These are phyloP conservation scores for Rhazya stricta DNA, from an alignment of 257 asterid species.

Conservation along the genomic window DNA sequence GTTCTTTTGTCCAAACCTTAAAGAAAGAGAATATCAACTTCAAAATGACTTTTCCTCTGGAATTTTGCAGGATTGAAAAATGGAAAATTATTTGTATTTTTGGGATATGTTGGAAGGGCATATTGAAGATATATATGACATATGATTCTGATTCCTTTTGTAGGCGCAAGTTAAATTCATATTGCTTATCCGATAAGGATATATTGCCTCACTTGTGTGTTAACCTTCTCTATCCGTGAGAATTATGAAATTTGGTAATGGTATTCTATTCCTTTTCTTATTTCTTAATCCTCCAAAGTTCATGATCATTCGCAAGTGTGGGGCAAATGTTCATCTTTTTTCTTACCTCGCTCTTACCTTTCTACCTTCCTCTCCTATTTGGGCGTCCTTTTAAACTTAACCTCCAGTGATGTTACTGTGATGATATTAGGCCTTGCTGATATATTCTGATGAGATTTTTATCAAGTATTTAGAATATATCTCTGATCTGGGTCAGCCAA, in stretches of 20 bases:
- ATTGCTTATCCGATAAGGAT: neutral
- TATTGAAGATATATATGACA: neutral
- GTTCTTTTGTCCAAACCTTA: neutral
- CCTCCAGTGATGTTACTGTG: no score
- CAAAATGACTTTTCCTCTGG: neutral
- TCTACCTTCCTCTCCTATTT: no score
- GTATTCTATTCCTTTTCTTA: no score
- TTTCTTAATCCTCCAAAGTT: no score
- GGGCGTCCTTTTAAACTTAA: no score
- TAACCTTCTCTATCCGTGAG: neutral
- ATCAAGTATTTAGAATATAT: neutral
- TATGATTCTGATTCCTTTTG: neutral
- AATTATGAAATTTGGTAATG: no score
- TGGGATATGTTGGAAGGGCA: neutral
- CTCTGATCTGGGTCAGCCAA: neutral
- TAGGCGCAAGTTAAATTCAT: neutral
- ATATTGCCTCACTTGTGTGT: neutral
- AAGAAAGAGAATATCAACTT: neutral
- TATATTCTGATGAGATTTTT: neutral
- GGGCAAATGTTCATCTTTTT: no score
- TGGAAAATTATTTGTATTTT: neutral
- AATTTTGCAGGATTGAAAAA: neutral
- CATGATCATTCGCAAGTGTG: no score
- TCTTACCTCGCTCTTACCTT: neutral
- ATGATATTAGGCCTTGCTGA: neutral